Base-by-base conservation (phyloP, 441 rosid species). In the Erodium texanum region DNA sequence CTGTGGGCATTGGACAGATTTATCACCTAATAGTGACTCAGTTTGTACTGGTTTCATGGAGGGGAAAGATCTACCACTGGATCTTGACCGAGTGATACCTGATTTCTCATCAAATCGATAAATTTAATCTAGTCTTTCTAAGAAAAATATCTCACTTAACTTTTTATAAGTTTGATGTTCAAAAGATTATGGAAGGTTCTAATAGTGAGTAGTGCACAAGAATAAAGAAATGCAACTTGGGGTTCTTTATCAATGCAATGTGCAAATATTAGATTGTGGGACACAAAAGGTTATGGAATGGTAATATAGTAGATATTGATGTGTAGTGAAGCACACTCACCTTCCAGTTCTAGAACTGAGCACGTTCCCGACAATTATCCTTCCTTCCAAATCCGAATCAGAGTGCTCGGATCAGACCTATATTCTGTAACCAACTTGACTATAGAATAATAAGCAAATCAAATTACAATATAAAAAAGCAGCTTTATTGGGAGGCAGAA, bases 251-350 rank as follows among this genome's bases (percentile, higher is more conserved):
- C 7, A 12, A 59, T 23, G 16, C 1, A 10, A 52, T 16, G 20
- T 20, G 38, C 43, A 23, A 59, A 58, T 5, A 24, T 50, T 24
- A 32, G 74, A 64, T 19, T 41, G 67, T 12, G 69, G 54, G 65
- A 20, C 62, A 56, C 75, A 71, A 64, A 69, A 52, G 63, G 59
- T 50, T 8, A 32, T 14, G 32, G 62, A 10, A 48, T n/a, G 11
- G 12, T 50, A 50, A 50, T 50, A 15, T 15, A 50, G 56, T 50
- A 50, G 27, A 59, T 23, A 23, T 23, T 59, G 12, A 12, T 59
- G 64, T 22, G 32, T 5, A 59, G 64, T 23, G 59, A 16, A 18
- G 7, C 27, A 58, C 7, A 59, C 23, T 70, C 66, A 16, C 56
- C 71, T 54, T 58, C 70, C 54, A 62, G 15, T 65, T 36, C 64